These are phyloP conservation scores for Podospora pseudocomata DNA, from an alignment of 495 filamentous ascomycete species.

Conservation along the genomic window DNA sequence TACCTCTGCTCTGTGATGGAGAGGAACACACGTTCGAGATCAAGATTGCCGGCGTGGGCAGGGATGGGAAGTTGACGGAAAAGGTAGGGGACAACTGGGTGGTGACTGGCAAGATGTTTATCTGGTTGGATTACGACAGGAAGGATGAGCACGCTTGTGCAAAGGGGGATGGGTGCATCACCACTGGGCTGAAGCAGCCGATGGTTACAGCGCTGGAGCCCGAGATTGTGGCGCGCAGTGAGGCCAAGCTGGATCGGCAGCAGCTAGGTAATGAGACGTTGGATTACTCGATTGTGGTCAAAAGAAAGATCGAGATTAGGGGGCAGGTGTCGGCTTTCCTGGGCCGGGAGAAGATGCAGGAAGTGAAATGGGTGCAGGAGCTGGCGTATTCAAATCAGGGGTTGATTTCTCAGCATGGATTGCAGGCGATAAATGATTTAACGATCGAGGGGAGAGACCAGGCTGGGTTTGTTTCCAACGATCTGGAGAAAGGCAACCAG, in stretches of 20 bases:
- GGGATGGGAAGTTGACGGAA: constrained; percentile 49
- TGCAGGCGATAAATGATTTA: constrained; percentile 60
- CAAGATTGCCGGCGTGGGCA: constrained; percentile 59
- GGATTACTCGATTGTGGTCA: constrained; percentile 55
- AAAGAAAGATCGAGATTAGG: constrained; percentile 51
- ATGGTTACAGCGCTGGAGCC: constrained; percentile 23
- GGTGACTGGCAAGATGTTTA: constrained; percentile 77
- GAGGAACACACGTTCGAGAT: constrained; percentile 67
- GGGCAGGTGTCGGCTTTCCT: background rate
- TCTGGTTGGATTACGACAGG: constrained; percentile 56
- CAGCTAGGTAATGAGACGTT: constrained; percentile 58
- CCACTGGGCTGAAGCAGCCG: background rate
- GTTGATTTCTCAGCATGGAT: constrained; percentile 54
- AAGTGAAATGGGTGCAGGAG: constrained; percentile 58
- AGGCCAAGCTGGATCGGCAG: constrained; percentile 38
- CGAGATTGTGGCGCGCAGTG: constrained; percentile 34
- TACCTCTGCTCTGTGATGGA: constrained; percentile 65
- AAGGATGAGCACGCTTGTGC: background rate
- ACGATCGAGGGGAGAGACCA: constrained; percentile 55
- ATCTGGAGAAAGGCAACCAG: constrained; percentile 24
- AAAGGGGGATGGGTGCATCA: background rate
- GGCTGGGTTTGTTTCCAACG: constrained; percentile 19
- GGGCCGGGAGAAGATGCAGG: background rate
- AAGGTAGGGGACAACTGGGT: constrained; percentile 69
- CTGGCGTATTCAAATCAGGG: constrained; percentile 59